phyloP scores from a whole-genome alignment of 768 basidiomycete species.

The Hydnum rufescens region DNA sequence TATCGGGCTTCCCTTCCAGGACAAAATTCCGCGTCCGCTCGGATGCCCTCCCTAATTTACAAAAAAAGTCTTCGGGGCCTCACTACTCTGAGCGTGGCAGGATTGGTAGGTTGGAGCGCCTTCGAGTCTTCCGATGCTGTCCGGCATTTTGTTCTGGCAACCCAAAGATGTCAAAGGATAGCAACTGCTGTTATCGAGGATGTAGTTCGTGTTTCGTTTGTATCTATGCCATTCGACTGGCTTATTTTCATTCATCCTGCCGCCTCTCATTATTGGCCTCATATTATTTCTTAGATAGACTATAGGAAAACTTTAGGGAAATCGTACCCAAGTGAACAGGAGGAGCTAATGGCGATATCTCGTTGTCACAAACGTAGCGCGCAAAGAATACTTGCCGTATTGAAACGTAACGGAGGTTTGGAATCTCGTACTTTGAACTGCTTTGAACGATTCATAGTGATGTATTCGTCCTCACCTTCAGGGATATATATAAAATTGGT shows the following conservation, averaged over 20 bases:
- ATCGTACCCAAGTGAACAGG: constrained; percentile 30
- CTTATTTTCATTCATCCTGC: too few species aligned
- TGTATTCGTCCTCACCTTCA: neutral
- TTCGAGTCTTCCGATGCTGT: neutral
- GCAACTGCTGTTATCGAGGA: constrained; percentile 44
- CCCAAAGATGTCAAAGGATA: constrained; percentile 59
- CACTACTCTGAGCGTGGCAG: neutral
- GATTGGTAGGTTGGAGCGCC: neutral
- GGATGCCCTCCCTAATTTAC: neutral
- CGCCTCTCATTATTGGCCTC: too few species aligned
- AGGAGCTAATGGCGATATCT: constrained; percentile 36
- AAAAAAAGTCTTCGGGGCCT: neutral
- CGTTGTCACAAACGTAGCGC: constrained; percentile 76
- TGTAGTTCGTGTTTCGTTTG: too few species aligned
- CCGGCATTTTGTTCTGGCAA: constrained; percentile 6
- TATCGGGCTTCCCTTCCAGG: too few species aligned
- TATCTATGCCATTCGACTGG: too few species aligned
- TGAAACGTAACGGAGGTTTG: constrained; percentile 71
- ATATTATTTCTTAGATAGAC: too few species aligned
- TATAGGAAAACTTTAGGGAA: constrained; percentile 49
- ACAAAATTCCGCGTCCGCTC: neutral
- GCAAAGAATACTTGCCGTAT: constrained; percentile 52
- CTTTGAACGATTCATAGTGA: constrained; percentile 2
- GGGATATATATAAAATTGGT: constrained; percentile 53
- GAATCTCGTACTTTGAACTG: constrained; percentile 12